A percentile compares a stretch with the other conserved stretches of the same genome.
Conservation (phyloP, 129 eudicot species). For the Logfia minima region DNA sequence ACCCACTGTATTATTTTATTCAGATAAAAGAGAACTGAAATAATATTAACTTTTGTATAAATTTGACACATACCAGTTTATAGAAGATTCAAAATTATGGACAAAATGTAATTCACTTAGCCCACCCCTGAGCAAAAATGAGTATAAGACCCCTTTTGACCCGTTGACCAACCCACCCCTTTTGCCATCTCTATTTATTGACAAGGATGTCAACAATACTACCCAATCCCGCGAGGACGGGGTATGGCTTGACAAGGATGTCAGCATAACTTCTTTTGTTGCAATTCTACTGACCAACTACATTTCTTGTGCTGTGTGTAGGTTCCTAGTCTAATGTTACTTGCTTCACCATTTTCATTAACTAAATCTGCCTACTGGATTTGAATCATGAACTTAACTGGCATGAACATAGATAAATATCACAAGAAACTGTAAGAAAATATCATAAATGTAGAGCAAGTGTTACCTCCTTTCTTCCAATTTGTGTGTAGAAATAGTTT, state of each 20-base stretch:
- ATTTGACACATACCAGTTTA: neutral
- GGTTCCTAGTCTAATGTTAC: neutral
- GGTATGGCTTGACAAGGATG: neutral
- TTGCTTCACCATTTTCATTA: neutral
- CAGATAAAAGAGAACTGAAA: too few species aligned
- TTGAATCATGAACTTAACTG: neutral
- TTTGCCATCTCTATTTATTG: neutral
- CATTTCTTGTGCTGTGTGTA: neutral
- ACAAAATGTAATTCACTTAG: neutral
- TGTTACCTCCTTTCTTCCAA: conserved; percentile 65
- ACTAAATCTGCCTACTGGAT: neutral
- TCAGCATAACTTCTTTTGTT: too few species aligned
- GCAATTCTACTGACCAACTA: too few species aligned
- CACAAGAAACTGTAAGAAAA: conserved; percentile 1
- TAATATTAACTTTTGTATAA: too few species aligned
- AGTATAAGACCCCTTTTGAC: neutral
- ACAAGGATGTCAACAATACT: neutral
- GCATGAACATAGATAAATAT: neutral
- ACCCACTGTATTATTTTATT: too few species aligned
- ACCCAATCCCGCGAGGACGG: too few species aligned
- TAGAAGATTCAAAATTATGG: neutral
- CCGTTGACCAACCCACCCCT: neutral
- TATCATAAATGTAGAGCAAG: neutral
- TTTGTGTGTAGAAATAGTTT: conserved; percentile 54
- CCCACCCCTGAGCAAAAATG: neutral